A percentile compares a stretch with the other conserved stretches of the same genome.
These are phyloP conservation scores for Didymella lethalis DNA, from an alignment of 2,329 filamentous ascomycete genomes.

Conservation along the genomic window DNA sequence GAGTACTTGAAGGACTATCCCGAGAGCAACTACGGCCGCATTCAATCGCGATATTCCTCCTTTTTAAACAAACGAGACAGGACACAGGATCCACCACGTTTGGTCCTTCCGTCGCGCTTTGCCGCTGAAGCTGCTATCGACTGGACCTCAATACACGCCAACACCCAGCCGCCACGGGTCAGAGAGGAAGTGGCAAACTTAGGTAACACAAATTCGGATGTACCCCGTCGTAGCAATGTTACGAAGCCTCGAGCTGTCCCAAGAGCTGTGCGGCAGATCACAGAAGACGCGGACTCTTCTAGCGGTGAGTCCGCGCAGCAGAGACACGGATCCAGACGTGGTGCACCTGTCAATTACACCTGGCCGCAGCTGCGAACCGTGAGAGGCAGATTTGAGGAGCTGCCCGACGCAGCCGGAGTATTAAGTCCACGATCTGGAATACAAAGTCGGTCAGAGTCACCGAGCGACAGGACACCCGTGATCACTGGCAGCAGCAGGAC, in stretches of 20 bases:
- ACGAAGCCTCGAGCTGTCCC: not conserved
- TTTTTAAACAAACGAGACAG: slow-evolving; percentile 39
- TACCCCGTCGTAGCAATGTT: not conserved
- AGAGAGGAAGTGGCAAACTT: not conserved
- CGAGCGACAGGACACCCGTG: slow-evolving; percentile 21
- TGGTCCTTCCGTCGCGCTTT: slow-evolving; percentile 37
- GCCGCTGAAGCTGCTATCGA: slow-evolving; percentile 36
- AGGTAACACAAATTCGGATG: not conserved
- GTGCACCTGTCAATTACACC: slow-evolving; percentile 39
- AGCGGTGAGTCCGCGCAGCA: slow-evolving; percentile 27
- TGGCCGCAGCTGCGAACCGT: slow-evolving; percentile 30
- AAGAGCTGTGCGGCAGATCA: not conserved
- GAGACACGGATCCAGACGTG: slow-evolving; percentile 33
- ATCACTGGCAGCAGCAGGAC: slow-evolving; percentile 23
- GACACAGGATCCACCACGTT: slow-evolving; percentile 31
- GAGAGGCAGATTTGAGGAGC: slow-evolving; percentile 15
- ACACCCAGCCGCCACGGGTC: not conserved
- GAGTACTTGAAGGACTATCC: slow-evolving; percentile 43
- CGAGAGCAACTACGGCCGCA: slow-evolving; percentile 33
- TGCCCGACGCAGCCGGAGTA: slow-evolving; percentile 7
- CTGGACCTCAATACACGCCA: slow-evolving; percentile 30
- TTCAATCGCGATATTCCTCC: slow-evolving; percentile 42
- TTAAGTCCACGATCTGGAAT: not conserved
- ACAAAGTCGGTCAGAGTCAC: slow-evolving; percentile 21
- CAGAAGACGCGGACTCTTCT: slow-evolving; percentile 31